Base-by-base conservation (phyloP, 768 basidiomycete genomes). In the Collybia sp. region DNA sequence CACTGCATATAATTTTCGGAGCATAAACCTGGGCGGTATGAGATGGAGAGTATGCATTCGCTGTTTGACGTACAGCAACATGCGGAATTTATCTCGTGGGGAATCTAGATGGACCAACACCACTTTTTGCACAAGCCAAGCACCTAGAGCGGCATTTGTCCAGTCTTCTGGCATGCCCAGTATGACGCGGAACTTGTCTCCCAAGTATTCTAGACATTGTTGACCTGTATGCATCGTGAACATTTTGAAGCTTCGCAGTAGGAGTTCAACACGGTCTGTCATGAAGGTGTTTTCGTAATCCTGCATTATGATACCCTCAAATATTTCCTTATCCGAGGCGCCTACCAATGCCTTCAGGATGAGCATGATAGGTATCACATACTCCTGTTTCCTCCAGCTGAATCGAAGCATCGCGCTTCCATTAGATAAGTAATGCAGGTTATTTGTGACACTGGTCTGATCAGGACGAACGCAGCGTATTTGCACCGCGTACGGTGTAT, bases 351-450 rank as follows among this genome's bases (percentile, higher is more conserved):
- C 94, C 61, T 98, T 98, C 54, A 99, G 77, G 56, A 98, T 76
- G 37, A 99, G 79, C 84, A 98, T 93, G 64, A 97, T 88, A 5
- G 96, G 96, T 35, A 99, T 90, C 45, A 95, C 89, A 62, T 94
- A 99, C 77, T 99, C 96, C 61, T 95, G 89, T 66, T 98, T 99
- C 44, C 95, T 73, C 91, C 91, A 96, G 60, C 82, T 89, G 68
- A 99, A 98, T 15, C 96, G 84, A 13, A 98, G 67, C 76, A 93
- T 98, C n/a, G 94, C 91, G 54, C 83, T 93, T 38, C 96, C 96
- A 53, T 94, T 95, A 13, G 91, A 85, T 36, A 98, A 83, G 65
- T 98, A 99, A 62, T 99, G 96, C n/a, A 99, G 79, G 15, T 87
- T 90, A 66, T 98, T 98, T 38, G 96, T 99, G 42, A 83, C 79